These are phyloP conservation scores for Davidsoniella virescens DNA, from an alignment of 2,329 filamentous ascomycete species.

Conservation along the genomic window DNA sequence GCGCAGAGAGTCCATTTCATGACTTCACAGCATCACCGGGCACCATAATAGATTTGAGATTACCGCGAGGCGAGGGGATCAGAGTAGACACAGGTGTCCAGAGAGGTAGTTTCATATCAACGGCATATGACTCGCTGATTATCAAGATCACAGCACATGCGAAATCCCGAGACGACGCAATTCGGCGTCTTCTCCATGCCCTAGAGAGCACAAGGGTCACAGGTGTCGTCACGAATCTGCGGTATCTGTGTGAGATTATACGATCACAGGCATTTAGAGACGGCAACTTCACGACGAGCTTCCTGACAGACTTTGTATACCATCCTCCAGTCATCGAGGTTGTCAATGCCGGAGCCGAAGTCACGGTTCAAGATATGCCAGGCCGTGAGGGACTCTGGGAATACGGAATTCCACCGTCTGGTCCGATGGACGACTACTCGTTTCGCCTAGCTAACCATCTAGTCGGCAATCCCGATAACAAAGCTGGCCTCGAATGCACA, in stretches of 20 bases:
- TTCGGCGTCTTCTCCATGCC: conserved; percentile 45
- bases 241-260: conserved; percentile 20
- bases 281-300: conserved; percentile 21
- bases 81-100: conserved; percentile 57
- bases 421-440: conserved; percentile 26
- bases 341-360: conserved; percentile 21
- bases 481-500: conserved; percentile 22
- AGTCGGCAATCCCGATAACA: conserved; percentile 19
- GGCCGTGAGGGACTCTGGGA: conserved; percentile 24
- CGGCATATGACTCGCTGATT: conserved; percentile 63
- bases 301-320: conserved; percentile 20
- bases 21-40: conserved; percentile 56
- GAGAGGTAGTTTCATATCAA: conserved; percentile 52
- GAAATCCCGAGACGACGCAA: conserved; percentile 39
- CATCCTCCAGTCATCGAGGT: conserved; percentile 21
- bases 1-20: conserved; percentile 49
- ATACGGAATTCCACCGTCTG: conserved; percentile 25
- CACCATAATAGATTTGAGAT: conserved; percentile 43
- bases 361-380: conserved; percentile 26
- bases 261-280: conserved; percentile 17
- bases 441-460: conserved; percentile 22
- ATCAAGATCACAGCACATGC: conserved; percentile 57
- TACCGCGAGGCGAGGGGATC: conserved; percentile 31
- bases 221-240: conserved; percentile 22
- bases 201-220: conserved; percentile 30